phyloP scores from a whole-genome alignment of 768 basidiomycete species.

The Suillus lakei region DNA sequence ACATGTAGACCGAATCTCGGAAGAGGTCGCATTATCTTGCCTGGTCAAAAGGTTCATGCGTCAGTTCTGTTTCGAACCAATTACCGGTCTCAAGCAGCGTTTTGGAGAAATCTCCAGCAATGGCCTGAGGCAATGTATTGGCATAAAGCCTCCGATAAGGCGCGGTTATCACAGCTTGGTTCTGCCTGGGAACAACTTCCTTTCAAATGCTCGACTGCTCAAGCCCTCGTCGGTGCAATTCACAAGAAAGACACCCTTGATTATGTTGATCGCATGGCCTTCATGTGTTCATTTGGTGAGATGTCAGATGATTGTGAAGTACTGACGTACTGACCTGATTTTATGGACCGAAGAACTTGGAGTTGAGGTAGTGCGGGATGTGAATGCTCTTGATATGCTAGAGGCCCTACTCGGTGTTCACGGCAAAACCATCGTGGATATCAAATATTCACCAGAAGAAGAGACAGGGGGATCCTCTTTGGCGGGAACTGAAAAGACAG shows the following conservation, averaged over 20 bases:
- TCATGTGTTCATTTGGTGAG: constrained; percentile 35
- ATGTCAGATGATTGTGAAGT: neutral
- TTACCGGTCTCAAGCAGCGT: constrained; percentile 30
- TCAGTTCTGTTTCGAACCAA: constrained; percentile 35
- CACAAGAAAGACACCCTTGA: constrained; percentile 14
- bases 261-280: constrained; percentile 30
- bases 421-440: no score
- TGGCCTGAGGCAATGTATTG: constrained; percentile 28
- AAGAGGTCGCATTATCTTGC: constrained; percentile 28
- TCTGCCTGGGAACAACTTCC: constrained; percentile 26
- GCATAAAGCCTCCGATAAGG: neutral
- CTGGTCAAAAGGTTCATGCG: constrained; percentile 36
- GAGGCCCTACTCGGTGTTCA: neutral
- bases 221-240: constrained; percentile 19
- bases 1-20: constrained; percentile 30
- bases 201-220: constrained; percentile 21
- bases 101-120: constrained; percentile 22
- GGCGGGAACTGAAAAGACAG: no score
- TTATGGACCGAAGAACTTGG: constrained; percentile 14
- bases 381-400: neutral
- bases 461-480: no score
- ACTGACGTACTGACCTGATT: neutral
- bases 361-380: constrained; percentile 14
- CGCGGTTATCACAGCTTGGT: constrained; percentile 20
- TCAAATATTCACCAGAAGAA: no score